Evolutionary conservation across 345 rosid species (phyloP).

Genomic region (Crucihimalaya himalaica): DNA sequence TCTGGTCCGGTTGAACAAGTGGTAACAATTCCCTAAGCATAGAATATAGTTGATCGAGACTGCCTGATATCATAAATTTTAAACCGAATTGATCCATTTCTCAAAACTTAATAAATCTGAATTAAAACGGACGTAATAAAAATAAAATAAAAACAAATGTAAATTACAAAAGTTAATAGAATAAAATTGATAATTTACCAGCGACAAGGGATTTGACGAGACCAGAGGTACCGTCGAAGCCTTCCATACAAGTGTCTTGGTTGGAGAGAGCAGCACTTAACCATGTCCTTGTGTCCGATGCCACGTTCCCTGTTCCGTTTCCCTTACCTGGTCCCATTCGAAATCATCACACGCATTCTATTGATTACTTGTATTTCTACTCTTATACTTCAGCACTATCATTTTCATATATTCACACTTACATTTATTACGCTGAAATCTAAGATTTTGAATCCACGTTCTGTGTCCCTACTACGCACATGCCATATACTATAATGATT

Average conservation of each 20-base stretch:
- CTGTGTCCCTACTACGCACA: slow-evolving; percentile 35
- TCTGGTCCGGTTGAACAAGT: slow-evolving; percentile 47
- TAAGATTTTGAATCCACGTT: slow-evolving; percentile 24
- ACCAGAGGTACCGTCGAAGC: slow-evolving; percentile 62
- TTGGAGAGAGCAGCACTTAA: slow-evolving; percentile 81
- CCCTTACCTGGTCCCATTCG: slow-evolving; percentile 52
- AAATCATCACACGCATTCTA: slow-evolving; percentile 7
- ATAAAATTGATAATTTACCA: slow-evolving; percentile 31
- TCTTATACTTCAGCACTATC: slow-evolving; percentile 29
- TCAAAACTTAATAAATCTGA: too few species aligned
- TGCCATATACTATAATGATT: slow-evolving; percentile 28
- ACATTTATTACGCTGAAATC: slow-evolving; percentile 7
- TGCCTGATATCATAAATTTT: slow-evolving; percentile 31
- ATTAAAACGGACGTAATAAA: too few species aligned
- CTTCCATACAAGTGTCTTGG: slow-evolving; percentile 88
- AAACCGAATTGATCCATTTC: too few species aligned
- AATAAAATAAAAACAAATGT: neutral
- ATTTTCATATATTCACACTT: slow-evolving; percentile 28
- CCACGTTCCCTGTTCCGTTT: slow-evolving; percentile 71
- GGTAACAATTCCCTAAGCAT: slow-evolving; percentile 56
- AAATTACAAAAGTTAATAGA: neutral
- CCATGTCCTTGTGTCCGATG: slow-evolving; percentile 74
- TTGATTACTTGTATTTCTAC: neutral
- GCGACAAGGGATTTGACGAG: slow-evolving; percentile 50
- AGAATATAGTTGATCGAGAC: slow-evolving; percentile 65